These are phyloP conservation scores for Diplotaxis tenuifolia DNA, from an alignment of 345 rosid genomes.

Conservation along the genomic window DNA sequence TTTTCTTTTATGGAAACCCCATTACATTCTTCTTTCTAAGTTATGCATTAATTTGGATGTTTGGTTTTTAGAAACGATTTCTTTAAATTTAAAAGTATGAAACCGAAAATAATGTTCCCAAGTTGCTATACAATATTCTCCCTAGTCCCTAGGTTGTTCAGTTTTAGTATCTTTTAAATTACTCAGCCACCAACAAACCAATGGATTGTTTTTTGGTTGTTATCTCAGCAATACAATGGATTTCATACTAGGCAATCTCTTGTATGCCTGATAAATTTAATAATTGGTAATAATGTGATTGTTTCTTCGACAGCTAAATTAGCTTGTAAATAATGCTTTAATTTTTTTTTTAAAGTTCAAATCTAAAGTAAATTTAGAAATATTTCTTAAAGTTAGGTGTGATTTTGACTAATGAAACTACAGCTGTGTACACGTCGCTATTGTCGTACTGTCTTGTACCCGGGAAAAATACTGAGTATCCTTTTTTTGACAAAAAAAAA, in stretches of 20 bases:
- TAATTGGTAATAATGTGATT: too few species aligned
- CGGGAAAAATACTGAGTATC: too few species aligned
- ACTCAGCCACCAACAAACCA: constrained; percentile 15
- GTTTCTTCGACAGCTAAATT: too few species aligned
- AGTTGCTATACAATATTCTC: constrained; percentile 1
- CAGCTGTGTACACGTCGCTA: too few species aligned
- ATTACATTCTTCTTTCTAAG: constrained; percentile 13
- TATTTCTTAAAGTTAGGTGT: too few species aligned
- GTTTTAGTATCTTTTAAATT: not conserved
- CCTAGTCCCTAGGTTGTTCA: not conserved
- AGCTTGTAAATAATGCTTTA: too few species aligned
- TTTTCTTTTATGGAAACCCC: constrained; percentile 28
- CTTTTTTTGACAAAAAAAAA: too few species aligned
- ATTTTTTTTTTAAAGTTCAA: too few species aligned
- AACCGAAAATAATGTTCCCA: not conserved
- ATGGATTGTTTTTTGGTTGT: not conserved
- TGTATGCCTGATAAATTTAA: not conserved
- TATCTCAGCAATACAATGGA: not conserved
- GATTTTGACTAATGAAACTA: too few species aligned
- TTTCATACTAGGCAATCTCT: not conserved
- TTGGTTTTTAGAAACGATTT: not conserved
- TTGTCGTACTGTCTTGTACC: too few species aligned
- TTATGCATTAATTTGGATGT: constrained; percentile 9
- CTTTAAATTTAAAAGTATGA: not conserved
- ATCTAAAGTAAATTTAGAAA: too few species aligned